Evolutionary conservation across 2,329 filamentous ascomycete species (phyloP).

Genomic region (Colletotrichum sp.): DNA sequence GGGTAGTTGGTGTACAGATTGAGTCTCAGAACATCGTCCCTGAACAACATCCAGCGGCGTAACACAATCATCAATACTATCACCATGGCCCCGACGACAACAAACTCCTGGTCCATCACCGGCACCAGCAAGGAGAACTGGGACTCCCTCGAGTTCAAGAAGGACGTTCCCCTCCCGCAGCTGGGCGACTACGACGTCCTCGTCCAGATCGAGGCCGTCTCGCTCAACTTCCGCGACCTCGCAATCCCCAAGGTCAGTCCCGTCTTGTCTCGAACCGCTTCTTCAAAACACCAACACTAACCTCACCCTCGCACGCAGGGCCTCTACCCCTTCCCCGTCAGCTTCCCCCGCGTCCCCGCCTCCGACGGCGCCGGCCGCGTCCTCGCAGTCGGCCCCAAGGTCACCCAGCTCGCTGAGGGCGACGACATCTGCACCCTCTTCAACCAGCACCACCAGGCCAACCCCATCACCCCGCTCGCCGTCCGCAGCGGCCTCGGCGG

Average conservation of each 20-base stretch:
- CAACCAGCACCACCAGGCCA: conserved; percentile 58
- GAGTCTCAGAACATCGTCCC: background rate
- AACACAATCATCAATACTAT: background rate
- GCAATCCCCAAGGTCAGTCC: conserved; percentile 45
- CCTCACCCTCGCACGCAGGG: conserved; percentile 35
- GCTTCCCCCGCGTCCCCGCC: conserved; percentile 50
- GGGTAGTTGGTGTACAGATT: accelerated
- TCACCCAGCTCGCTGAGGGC: conserved; percentile 54
- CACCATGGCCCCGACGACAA: conserved; percentile 38
- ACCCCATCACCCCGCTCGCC: conserved; percentile 38
- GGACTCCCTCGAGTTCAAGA: conserved; percentile 61
- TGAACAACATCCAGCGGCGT: background rate
- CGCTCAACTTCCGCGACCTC: conserved; percentile 61
- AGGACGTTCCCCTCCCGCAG: conserved; percentile 59
- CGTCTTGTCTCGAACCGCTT: background rate
- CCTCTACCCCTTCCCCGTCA: conserved; percentile 48
- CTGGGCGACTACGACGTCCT: conserved; percentile 75
- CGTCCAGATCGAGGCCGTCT: conserved; percentile 64
- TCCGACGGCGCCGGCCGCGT: conserved; percentile 62
- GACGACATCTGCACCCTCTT: conserved; percentile 67
- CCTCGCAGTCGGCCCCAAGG: conserved; percentile 53
- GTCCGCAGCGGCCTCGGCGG: conserved; percentile 69
- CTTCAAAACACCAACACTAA: background rate
- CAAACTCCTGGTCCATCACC: conserved; percentile 60
- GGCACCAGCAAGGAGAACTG: conserved; percentile 51